Evolutionary conservation across 345 rosid species (phyloP).

Genomic region (Eucalyptus tenuipes): DNA sequence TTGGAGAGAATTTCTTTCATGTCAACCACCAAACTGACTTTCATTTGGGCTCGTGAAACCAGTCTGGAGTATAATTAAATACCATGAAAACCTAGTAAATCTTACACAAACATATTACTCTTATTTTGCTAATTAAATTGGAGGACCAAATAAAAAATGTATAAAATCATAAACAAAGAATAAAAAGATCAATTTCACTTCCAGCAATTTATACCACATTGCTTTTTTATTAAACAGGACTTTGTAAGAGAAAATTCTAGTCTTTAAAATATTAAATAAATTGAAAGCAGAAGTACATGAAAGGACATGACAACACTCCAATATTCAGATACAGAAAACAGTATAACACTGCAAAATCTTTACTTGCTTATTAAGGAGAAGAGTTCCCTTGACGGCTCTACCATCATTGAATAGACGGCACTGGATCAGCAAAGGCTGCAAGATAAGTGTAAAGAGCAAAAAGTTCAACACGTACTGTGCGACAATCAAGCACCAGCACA

Average conservation of each 20-base stretch:
- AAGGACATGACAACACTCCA: neutral
- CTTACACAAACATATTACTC: neutral
- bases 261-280: neutral
- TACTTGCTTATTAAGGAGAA: constrained; percentile 68
- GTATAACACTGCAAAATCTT: neutral
- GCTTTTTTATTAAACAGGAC: neutral
- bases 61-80: neutral
- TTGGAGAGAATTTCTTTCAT: too few species aligned
- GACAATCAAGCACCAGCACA: neutral
- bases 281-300: neutral
- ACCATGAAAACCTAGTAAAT: neutral
- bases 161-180: neutral
- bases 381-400: constrained; percentile 64
- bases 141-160: neutral
- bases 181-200: neutral
- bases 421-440: constrained; percentile 76
- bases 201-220: neutral
- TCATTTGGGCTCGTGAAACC: neutral
- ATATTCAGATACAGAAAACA: neutral
- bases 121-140: neutral
- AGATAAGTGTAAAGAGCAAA: neutral
- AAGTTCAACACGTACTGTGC: neutral
- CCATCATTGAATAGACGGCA: constrained; percentile 66
- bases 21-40: rapidly evolving
- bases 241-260: neutral